Conservation (phyloP, 2,329 filamentous ascomycete genomes). For the Moelleriella libera region DNA sequence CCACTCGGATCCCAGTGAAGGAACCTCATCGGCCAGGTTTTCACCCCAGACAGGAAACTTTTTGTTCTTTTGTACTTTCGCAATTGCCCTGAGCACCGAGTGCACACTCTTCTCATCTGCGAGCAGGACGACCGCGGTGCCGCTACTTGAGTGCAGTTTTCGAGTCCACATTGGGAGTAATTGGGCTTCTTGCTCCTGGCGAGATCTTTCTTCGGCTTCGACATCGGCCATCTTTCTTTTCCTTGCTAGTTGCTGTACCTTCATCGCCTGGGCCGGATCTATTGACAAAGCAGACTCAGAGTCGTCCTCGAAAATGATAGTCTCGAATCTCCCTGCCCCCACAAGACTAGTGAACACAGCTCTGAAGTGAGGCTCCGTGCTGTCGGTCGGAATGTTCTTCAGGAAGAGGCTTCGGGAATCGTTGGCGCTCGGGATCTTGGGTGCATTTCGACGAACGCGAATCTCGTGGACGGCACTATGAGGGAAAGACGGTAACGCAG, state of each 20-base stretch:
- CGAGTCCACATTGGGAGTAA: constrained; percentile 65
- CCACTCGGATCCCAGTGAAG: constrained; percentile 42
- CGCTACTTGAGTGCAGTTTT: constrained; percentile 55
- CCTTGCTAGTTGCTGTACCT: constrained; percentile 20
- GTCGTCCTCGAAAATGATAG: constrained; percentile 58
- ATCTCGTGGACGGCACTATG: constrained; percentile 61
- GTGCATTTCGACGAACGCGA: constrained; percentile 72
- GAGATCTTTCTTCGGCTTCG: constrained; percentile 39
- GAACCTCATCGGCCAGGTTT: constrained; percentile 39
- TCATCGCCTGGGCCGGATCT: constrained; percentile 34
- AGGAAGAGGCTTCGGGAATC: constrained; percentile 74
- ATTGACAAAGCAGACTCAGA: constrained; percentile 24
- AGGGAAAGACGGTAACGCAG: constrained; percentile 47
- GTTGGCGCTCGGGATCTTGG: constrained; percentile 59
- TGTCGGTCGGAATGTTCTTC: constrained; percentile 79
- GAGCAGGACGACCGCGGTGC: constrained; percentile 68
- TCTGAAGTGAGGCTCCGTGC: constrained; percentile 64
- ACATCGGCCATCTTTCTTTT: constrained; percentile 29
- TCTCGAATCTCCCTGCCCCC: constrained; percentile 65
- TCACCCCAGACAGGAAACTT: constrained; percentile 56
- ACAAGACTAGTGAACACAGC: constrained; percentile 62
- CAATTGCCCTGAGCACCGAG: constrained; percentile 60
- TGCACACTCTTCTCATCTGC: constrained; percentile 72
- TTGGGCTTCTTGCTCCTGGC: constrained; percentile 42
- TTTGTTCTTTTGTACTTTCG: constrained; percentile 44